Evolutionary conservation across 1,284 basidiomycete genomes (phyloP), one percentile per base, ranked within the genome.

Genomic region (Ustilago nuda): DNA sequence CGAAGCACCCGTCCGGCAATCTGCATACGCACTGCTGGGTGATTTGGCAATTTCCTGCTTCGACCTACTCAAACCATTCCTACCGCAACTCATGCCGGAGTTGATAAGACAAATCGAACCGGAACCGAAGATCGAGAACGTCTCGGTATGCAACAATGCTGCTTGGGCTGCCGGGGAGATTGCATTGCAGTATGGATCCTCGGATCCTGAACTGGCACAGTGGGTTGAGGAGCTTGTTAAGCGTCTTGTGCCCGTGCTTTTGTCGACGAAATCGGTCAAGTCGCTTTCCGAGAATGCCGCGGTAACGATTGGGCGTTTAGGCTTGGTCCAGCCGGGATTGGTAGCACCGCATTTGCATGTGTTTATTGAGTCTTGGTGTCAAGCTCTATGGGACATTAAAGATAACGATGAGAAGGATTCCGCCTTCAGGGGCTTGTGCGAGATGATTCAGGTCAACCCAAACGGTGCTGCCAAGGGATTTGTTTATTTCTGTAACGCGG

Each of bases 401-500:
- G 97, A 99, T 86, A 99, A 99, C 84, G 96, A 99, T 81, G 97
- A 99, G 88, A 99, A 99, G 88, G 97, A 98, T 85, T 97, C 94
- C n/a, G 97, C 97, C 6, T 99, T 99, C 90, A 89, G 95, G 66
- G 97, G 97, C 2, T 90, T 99, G 81, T 99, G 97, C 87, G 94
- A 94, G 61, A 92, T 98, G 70, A 94, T 99, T 76, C 93, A 95
- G 87, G 91, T 91, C 56, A 98, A 98, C 85, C 96, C 96, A 12
- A 91, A 84, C 50, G 83, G 83, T 15, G 73, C 82, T 1, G 80
- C 83, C 11, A 78, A 79, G 46, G 81, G 83, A 2, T 85, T 85
- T 41, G 79, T 82, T 30, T 85, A 84, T 70, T 85, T 85, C 39
- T 85, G 84, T 72, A 85, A 84, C 33, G 84, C 84, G 36, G 84